Conservation (phyloP, 495 filamentous ascomycete genomes). For the Diplogelasinospora grovesii region DNA sequence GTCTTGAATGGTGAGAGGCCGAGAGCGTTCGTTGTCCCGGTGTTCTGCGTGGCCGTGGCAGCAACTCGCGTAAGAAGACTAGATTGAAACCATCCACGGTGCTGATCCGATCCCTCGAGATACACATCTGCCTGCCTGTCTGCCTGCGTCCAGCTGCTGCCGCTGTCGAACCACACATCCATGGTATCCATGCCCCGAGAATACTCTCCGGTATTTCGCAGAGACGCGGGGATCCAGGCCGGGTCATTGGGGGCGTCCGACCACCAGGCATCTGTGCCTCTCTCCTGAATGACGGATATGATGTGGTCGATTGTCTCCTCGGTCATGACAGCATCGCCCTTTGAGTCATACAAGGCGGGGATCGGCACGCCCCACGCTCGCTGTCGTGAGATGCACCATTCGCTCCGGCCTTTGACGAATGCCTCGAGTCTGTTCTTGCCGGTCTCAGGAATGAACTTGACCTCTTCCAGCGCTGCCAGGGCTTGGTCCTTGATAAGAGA, state of each 20-base stretch:
- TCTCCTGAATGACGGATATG: conserved; percentile 65
- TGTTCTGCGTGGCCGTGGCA: conserved; percentile 23
- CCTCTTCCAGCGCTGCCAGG: conserved; percentile 57
- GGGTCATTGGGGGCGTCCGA: conserved; percentile 65
- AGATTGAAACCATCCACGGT: conserved; percentile 99
- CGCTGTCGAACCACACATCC: conserved; percentile 99
- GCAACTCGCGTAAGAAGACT: conserved; percentile 79
- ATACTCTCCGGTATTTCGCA: conserved; percentile 43
- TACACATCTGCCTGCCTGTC: conserved; percentile 73
- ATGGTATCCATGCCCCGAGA: conserved; percentile 89
- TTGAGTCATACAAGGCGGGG: conserved; percentile 74
- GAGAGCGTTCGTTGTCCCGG: conserved; percentile 14
- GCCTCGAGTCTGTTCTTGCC: conserved; percentile 68
- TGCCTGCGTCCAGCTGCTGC: conserved; percentile 79
- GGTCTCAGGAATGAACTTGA: conserved; percentile 69
- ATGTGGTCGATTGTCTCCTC: conserved; percentile 79
- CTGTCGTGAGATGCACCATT: conserved; percentile 99
- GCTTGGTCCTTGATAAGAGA: conserved; percentile 69
- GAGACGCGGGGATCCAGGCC: conserved; percentile 61
- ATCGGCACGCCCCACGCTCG: conserved; percentile 96
- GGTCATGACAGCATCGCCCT: conserved; percentile 64
- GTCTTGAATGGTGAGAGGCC: conserved; percentile 64
- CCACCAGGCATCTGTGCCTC: conserved; percentile 91
- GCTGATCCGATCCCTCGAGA: conserved; percentile 90
- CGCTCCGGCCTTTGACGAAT: conserved; percentile 79